phyloP scores from a whole-genome alignment of 768 basidiomycete genomes.

The Paxillus rubicundulus region DNA sequence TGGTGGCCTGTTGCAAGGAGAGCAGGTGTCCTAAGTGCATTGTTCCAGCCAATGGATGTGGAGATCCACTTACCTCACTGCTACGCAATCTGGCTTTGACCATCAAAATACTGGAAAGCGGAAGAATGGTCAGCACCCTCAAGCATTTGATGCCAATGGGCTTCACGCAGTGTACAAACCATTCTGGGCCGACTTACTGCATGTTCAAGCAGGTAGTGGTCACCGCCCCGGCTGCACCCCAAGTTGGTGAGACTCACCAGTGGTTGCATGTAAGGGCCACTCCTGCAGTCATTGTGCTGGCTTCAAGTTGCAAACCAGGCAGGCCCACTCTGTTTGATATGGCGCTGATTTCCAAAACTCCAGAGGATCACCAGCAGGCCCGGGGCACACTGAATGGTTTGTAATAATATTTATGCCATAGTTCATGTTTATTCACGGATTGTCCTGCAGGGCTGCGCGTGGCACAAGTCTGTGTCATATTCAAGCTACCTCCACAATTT shows the following conservation, averaged over 20 bases:
- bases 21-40: not conserved
- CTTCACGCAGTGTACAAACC: slow-evolving; percentile 18
- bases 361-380: not conserved
- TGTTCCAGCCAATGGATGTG: not conserved
- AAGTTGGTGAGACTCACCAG: not conserved
- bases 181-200: slow-evolving; percentile 42
- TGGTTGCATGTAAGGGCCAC: not conserved
- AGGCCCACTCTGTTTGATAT: not conserved
- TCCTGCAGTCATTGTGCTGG: not conserved
- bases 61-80: not conserved
- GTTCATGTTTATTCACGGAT: too few relatives aligned
- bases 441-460: slow-evolving; percentile 9
- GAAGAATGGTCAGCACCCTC: slow-evolving; percentile 2
- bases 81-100: not conserved
- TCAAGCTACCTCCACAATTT: slow-evolving; percentile 8
- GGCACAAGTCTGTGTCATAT: slow-evolving; percentile 14
- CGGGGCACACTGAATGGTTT: not conserved
- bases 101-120: not conserved
- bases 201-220: too few relatives aligned
- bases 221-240: not conserved
- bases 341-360: not conserved
- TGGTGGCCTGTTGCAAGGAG: not conserved
- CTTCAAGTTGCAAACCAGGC: not conserved
- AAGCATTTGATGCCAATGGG: not conserved
- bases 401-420: not conserved